Evolutionary conservation across 805 yeast genomes (phyloP).

Genomic region (Schizosaccharomyces japonicus): DNA sequence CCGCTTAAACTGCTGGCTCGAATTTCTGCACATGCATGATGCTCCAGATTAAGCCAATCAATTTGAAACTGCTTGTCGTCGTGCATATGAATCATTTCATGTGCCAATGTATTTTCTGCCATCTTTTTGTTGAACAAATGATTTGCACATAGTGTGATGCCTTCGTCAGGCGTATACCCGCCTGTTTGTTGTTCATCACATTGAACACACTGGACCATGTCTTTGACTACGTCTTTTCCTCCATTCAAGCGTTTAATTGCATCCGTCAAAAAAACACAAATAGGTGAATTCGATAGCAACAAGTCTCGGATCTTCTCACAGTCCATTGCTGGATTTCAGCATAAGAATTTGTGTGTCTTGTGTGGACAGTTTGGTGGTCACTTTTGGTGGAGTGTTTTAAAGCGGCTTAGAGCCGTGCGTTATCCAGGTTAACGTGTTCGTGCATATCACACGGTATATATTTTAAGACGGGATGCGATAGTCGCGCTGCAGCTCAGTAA

Average conservation of each 20-base stretch:
- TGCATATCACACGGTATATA: no score
- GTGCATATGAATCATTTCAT: slow-evolving; percentile 81
- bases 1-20: slow-evolving; percentile 84
- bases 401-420: no score
- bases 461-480: no score
- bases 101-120: slow-evolving; percentile 73
- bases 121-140: slow-evolving; percentile 51
- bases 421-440: no score
- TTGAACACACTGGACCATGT: slow-evolving; percentile 55
- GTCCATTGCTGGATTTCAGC: no score
- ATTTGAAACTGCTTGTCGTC: slow-evolving; percentile 74
- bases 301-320: neutral
- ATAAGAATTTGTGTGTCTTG: no score
- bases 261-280: slow-evolving; percentile 65
- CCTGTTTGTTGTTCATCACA: slow-evolving; percentile 74
- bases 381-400: no score
- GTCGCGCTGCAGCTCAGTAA: no score
- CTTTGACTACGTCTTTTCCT: slow-evolving; percentile 24
- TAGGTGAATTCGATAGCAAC: slow-evolving; percentile 23
- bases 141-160: slow-evolving; percentile 71
- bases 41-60: slow-evolving; percentile 62
- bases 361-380: no score
- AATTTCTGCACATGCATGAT: slow-evolving; percentile 92
- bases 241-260: slow-evolving; percentile 46
- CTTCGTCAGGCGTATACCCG: slow-evolving; percentile 78